Evolutionary conservation across 2,329 filamentous ascomycete genomes (phyloP), one percentile per base, ranked within the genome.

Genomic region (Mycocentrospora acerina): DNA sequence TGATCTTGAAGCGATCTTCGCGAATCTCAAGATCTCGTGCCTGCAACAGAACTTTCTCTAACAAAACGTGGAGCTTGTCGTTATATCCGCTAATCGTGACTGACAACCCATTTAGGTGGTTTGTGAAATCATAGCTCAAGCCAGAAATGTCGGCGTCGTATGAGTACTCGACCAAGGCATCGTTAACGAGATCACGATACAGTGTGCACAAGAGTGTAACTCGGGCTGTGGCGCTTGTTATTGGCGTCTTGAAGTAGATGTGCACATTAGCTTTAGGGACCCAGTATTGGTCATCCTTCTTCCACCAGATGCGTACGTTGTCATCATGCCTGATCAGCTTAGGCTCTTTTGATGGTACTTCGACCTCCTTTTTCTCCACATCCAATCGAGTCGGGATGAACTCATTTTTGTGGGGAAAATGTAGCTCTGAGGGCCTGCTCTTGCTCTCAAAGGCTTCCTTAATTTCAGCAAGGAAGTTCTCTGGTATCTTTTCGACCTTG

Each of bases 221-320:
- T 40, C 86, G 83, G 2, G 90, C 86, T 4, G 87, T 90, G 2
- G 87, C 79, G 62, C 82, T 83, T n/a, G 87, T 82, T 30, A 95
- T 70, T 0, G 90, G 86, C 42, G 85, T 95, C 55, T 84, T 81
- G 51, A 94, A 77, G 53, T 84, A 88, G 48, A 95, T 81, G 50
- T 90, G 80, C 13, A 97, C 74, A 42, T 90, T 93, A 3, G 88
- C 93, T 67, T 95, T 95, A 7, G 93, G 93, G 8, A 97, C 93
- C 90, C 91, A 97, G 69, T 97, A 98, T 0, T 85, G 90, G 56
- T 98, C 93, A 58, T 98, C 93, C 70, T 97, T 97, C 75, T 98
- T 98, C 75, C 84, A 96, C 93, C 93, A 98, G 3, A 88, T 85
- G 19, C 90, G 83, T 1, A 88, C 83, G 24, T 82, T 73, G 5